Percentiles rank a stretch among this genome's conserved stretches.
phyloP scores from a whole-genome alignment of 2,329 filamentous ascomycete genomes.

The Chalara sp. region DNA sequence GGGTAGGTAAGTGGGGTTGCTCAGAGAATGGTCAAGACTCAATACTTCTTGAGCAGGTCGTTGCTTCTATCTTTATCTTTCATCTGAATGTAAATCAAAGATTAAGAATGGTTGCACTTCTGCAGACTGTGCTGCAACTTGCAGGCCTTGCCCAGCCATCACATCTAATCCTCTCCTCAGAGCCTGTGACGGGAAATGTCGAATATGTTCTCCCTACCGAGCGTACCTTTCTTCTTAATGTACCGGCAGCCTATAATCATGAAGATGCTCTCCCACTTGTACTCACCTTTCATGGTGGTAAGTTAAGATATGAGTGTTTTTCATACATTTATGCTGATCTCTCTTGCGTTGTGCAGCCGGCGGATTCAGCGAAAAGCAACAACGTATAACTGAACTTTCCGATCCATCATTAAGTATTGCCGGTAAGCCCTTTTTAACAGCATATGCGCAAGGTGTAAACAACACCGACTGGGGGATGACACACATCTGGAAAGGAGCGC shows the following conservation, averaged over 20 bases:
- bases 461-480: constrained; percentile 19
- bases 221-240: constrained; percentile 20
- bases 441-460: constrained; percentile 20
- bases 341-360: no score
- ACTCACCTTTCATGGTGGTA: constrained; percentile 20
- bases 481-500: constrained; percentile 22
- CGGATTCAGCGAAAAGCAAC: constrained; percentile 14
- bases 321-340: no score
- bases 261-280: constrained; percentile 14
- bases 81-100: no score
- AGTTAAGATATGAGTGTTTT: not conserved
- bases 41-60: no score
- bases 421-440: constrained; percentile 20
- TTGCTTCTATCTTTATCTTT: no score
- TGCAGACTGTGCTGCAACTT: not conserved
- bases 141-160: constrained; percentile 4
- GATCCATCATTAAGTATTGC: constrained; percentile 18
- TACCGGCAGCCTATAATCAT: constrained; percentile 14
- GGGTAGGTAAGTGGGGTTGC: no score
- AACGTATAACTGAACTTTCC: constrained; percentile 21
- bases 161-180: constrained; percentile 1
- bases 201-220: constrained; percentile 15
- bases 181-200: constrained; percentile 14
- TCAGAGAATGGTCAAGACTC: no score
- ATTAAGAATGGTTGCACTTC: no score